A percentile compares a stretch with the other conserved stretches of the same genome.
Conservation (phyloP, 306 rosid species). For the Trifolium pratense region DNA sequence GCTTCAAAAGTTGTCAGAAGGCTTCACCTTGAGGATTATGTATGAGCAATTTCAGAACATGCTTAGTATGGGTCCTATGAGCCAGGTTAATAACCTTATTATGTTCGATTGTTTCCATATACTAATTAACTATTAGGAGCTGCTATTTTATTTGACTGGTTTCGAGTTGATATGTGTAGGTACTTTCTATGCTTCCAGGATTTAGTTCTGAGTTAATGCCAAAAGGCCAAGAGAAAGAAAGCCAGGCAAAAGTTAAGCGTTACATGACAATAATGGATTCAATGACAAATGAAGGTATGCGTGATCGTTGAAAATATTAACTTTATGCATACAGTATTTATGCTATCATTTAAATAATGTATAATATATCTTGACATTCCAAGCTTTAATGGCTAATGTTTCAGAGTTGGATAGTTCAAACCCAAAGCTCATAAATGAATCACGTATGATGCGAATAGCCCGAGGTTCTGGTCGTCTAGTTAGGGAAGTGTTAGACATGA, state of each 20-base stretch:
- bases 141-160: conserved; percentile 36
- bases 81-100: conserved; percentile 58
- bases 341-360: conserved; percentile 7
- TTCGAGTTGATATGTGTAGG: conserved; percentile 47
- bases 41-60: conserved; percentile 79
- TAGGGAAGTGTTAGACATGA: conserved; percentile 75
- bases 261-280: conserved; percentile 99
- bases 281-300: conserved; percentile 81
- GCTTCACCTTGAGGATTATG: conserved; percentile 85
- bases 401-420: conserved; percentile 89
- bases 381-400: conserved; percentile 43
- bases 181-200: conserved; percentile 82
- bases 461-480: conserved; percentile 75
- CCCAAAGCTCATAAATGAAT: conserved; percentile 78
- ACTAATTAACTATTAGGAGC: conserved; percentile 1
- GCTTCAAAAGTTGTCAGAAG: conserved; percentile 77
- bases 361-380: not conserved
- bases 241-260: conserved; percentile 81
- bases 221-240: conserved; percentile 86
- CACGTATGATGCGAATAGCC: conserved; percentile 80
- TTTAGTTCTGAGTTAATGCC: conserved; percentile 83
- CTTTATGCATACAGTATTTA: conserved; percentile 5
- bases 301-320: not conserved
- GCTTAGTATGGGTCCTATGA: conserved; percentile 79
- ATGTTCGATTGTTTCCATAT: conserved; percentile 20